Evolutionary conservation across 495 filamentous ascomycete species (phyloP), one percentile per base, ranked within the genome.

Genomic region (Penicillium taxi): DNA sequence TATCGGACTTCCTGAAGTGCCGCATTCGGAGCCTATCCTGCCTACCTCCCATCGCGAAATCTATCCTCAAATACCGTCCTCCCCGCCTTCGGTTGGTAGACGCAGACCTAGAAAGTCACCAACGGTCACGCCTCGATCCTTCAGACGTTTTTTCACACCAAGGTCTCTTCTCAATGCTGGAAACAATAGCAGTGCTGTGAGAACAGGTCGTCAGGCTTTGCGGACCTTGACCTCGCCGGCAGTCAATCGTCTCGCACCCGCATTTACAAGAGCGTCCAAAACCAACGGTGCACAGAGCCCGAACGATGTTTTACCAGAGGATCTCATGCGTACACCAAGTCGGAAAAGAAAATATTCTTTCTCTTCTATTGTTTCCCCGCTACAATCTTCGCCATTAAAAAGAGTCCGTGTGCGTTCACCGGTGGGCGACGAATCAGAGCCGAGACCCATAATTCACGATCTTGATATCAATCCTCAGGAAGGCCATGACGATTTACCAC

Each of bases 81-180:
- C 66, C 49, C 66, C 66, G 24, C 66, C 66, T 26, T 70, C 66
- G 15, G 63, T 67, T 42, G 56, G 52, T 39, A 56, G 59, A 33
- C 61, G 55, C 41, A 67, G 64, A 55, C 63, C 52, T 26, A 64
- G 58, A 45, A 72, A 70, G 34, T 63, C 63, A 37, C 70, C 72
- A 23, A 64, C 72, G n/a, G 65, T 87, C 32, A 87, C 82, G 18
- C 82, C 82, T 24, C 67, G 80, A 35, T 81, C 78, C 35, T 94
- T 94, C 50, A 77, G 63, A 26, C 70, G 77, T 19, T 95, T 95
- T 65, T 95, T 94, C 51, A 90, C 84, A 9, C 88, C 88, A 32
- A 72, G 71, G 4, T 66, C 61, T 19, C 46, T 65, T 36, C 54
- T 69, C 24, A 48, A 70, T 42, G 50, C 66, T 13, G 47, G 51